These are phyloP conservation scores for Fusarium chlamydosporum DNA, from an alignment of 2,329 filamentous ascomycete genomes.

Conservation along the genomic window DNA sequence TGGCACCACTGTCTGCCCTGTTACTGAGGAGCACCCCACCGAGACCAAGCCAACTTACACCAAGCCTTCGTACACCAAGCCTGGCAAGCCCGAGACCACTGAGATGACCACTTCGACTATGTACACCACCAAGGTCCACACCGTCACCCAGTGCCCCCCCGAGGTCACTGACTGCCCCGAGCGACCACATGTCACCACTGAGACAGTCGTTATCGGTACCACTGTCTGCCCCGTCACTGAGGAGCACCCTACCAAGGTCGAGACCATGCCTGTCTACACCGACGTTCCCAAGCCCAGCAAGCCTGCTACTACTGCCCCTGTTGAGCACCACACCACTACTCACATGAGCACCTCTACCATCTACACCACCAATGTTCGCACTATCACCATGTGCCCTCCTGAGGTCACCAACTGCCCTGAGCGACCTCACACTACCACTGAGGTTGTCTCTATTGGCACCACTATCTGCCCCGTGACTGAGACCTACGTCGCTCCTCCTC, in stretches of 20 bases:
- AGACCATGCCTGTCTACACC: conserved; percentile 11
- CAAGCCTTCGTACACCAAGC: conserved; percentile 27
- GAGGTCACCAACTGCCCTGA: conserved; percentile 40
- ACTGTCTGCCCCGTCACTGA: conserved; percentile 39
- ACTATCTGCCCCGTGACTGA: conserved; percentile 44
- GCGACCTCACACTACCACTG: conserved; percentile 30
- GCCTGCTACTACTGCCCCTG: conserved; percentile 9
- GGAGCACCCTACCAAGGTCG: conserved; percentile 6
- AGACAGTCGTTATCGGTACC: conserved; percentile 33
- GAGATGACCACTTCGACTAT: conserved; percentile 34
- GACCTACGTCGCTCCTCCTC: conserved; percentile 5
- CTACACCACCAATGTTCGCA: conserved; percentile 43
- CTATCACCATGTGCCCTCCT: conserved; percentile 39
- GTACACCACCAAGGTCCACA: conserved; percentile 37
- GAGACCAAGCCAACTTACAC: conserved; percentile 1
- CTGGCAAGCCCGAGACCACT: conserved; percentile 29
- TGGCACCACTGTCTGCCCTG: conserved; percentile 44
- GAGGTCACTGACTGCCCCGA: conserved; percentile 28
- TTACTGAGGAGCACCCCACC: conserved; percentile 16
- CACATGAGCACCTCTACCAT: conserved; percentile 29
- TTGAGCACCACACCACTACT: conserved; percentile 29
- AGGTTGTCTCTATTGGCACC: conserved; percentile 39
- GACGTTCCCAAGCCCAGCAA: conserved; percentile 10
- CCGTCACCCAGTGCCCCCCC: conserved; percentile 34
- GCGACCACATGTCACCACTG: conserved; percentile 31